A percentile compares a stretch with the other conserved stretches of the same genome.
These are phyloP conservation scores for Thermochaetoides thermophila DNA, from an alignment of 495 filamentous ascomycete species.

Conservation along the genomic window DNA sequence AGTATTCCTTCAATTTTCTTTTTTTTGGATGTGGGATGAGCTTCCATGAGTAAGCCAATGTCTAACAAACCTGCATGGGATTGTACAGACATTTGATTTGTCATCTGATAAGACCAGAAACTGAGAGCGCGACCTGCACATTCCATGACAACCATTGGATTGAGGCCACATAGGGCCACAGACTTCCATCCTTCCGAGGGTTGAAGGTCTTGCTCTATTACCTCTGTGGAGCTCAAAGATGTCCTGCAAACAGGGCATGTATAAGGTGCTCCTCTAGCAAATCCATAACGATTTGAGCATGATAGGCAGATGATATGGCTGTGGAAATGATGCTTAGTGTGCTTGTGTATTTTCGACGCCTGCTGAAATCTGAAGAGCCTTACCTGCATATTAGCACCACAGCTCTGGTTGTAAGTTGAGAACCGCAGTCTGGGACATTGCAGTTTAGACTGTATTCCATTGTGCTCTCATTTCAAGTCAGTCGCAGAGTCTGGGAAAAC, in stretches of 20 bases:
- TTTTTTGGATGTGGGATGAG: conserved; percentile 45
- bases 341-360: neutral
- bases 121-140: conserved; percentile 69
- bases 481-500: too few relatives aligned
- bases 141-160: conserved; percentile 76
- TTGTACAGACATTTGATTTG: conserved; percentile 78
- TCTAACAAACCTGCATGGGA: neutral
- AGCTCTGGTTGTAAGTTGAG: conserved; percentile 56
- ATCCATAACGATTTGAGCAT: conserved; percentile 55
- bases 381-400: conserved; percentile 89
- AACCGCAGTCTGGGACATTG: conserved; percentile 68
- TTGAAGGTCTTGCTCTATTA: conserved; percentile 52
- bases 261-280: conserved; percentile 41
- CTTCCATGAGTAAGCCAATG: conserved; percentile 26
- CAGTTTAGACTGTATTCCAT: conserved; percentile 70
- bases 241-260: conserved; percentile 74
- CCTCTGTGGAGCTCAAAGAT: conserved; percentile 53
- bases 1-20: conserved; percentile 4
- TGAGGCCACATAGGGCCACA: conserved; percentile 71
- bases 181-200: conserved; percentile 92
- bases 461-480: too few relatives aligned
- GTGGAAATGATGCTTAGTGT: neutral
- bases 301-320: conserved; percentile 79
- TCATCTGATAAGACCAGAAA: conserved; percentile 87
- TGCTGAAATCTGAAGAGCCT: conserved; percentile 2